A percentile compares a stretch with the other conserved stretches of the same genome.
Evolutionary conservation across 352 stramenopile genomes (phyloP).

Genomic region (Phytophthora europaea): DNA sequence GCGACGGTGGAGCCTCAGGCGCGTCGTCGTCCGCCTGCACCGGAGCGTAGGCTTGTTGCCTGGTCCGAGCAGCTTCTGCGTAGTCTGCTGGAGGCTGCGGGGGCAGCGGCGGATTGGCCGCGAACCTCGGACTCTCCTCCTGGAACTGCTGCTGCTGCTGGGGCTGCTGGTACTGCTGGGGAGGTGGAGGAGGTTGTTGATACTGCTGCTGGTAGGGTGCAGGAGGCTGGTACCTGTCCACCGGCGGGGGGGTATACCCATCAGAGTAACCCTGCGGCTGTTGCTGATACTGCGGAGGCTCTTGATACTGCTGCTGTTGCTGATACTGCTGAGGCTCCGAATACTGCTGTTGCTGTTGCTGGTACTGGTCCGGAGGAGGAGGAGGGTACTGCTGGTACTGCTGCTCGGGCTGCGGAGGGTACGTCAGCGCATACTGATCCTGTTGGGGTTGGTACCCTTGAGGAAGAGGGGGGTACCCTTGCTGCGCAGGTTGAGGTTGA

Average conservation of each 20-base stretch:
- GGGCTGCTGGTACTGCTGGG: conserved; percentile 17
- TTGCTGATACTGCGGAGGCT: background rate
- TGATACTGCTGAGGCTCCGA: background rate
- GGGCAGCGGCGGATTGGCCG: conserved; percentile 24
- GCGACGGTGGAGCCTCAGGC: conserved; percentile 1
- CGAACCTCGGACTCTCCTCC: conserved; percentile 28
- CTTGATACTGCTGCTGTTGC: conserved; percentile 7
- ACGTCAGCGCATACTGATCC: conserved; percentile 20
- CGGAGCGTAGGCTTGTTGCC: conserved; percentile 54
- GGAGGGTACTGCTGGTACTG: conserved; percentile 26
- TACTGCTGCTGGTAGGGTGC: conserved; percentile 27
- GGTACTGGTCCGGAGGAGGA: conserved; percentile 10
- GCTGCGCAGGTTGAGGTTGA: conserved; percentile 2
- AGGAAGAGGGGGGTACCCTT: conserved; percentile 12
- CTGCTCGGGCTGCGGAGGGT: conserved; percentile 14
- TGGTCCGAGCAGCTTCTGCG: conserved; percentile 42
- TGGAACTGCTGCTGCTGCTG: conserved; percentile 25
- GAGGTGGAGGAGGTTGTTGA: background rate
- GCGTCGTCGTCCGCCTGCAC: conserved; percentile 23
- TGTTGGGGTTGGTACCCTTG: conserved; percentile 17
- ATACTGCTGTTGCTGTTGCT: conserved; percentile 20
- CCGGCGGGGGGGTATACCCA: conserved; percentile 20
- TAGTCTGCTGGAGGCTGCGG: conserved; percentile 33
- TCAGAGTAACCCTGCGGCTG: conserved; percentile 9
- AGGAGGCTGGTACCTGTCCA: conserved; percentile 27